A percentile compares a stretch with the other conserved stretches of the same genome.
Evolutionary conservation across 805 yeast genomes (phyloP).

Genomic region (Hanseniaspora hatyaiensis): DNA sequence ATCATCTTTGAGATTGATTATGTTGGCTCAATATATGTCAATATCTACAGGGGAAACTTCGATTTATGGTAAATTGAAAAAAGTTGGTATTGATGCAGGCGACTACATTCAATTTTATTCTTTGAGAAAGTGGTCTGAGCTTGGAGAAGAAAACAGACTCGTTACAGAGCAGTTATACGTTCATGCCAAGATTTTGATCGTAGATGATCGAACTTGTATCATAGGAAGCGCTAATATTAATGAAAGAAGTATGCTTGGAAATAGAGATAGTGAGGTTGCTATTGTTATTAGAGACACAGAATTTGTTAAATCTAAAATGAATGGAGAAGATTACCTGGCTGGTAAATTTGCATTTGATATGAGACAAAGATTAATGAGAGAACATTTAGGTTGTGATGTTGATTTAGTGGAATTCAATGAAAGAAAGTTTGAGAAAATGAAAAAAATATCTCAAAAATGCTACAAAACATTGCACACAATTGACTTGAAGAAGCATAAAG

Average conservation of each 20-base stretch:
- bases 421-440: slow-evolving; percentile 44
- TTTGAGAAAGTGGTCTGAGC: slow-evolving; percentile 86
- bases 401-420: slow-evolving; percentile 75
- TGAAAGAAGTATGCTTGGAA: slow-evolving; percentile 91
- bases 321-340: slow-evolving; percentile 68
- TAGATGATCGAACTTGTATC: slow-evolving; percentile 84
- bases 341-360: slow-evolving; percentile 82
- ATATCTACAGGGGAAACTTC: slow-evolving; percentile 83
- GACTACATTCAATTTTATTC: slow-evolving; percentile 88
- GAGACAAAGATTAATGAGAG: slow-evolving; percentile 87
- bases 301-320: slow-evolving; percentile 56
- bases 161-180: slow-evolving; percentile 87
- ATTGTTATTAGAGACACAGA: slow-evolving; percentile 77
- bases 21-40: slow-evolving; percentile 91
- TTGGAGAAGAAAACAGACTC: slow-evolving; percentile 61
- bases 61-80: slow-evolving; percentile 68
- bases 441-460: slow-evolving; percentile 28
- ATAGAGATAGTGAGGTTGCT: slow-evolving; percentile 89
- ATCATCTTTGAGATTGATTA: slow-evolving; percentile 84
- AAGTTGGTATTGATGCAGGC: slow-evolving; percentile 74
- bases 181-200: slow-evolving; percentile 85
- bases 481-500: neutral
- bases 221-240: slow-evolving; percentile 96
- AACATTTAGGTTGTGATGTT: slow-evolving; percentile 88
- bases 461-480: slow-evolving; percentile 23